Conservation (phyloP, 805 yeast species). For the Candida nonsorbophila region DNA sequence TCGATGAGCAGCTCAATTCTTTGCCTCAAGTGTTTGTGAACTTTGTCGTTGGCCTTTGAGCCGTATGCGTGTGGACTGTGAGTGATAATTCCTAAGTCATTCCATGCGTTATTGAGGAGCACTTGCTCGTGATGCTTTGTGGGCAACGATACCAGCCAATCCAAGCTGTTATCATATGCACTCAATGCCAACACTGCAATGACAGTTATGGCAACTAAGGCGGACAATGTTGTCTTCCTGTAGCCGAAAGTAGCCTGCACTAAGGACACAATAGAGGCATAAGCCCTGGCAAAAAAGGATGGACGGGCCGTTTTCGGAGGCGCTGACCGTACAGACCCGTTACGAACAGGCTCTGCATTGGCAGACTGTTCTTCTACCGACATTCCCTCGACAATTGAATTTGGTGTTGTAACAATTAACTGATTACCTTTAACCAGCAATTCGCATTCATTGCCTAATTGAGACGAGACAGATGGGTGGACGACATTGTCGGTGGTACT, state of each 20-base stretch:
- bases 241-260: slow-evolving; percentile 60
- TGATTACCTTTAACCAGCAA: no score
- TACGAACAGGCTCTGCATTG: slow-evolving; percentile 1
- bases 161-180: slow-evolving; percentile 31
- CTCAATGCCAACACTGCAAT: slow-evolving; percentile 34
- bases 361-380: no score
- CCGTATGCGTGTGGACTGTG: slow-evolving; percentile 70
- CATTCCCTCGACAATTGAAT: no score
- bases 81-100: slow-evolving; percentile 66
- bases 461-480: no score
- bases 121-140: slow-evolving; percentile 29
- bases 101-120: slow-evolving; percentile 51
- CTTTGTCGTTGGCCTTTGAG: slow-evolving; percentile 69
- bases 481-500: no score
- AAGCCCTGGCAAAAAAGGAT: no score
- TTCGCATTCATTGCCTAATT: no score
- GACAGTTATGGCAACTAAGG: slow-evolving; percentile 47
- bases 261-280: slow-evolving; percentile 19
- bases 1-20: slow-evolving; percentile 34
- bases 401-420: no score
- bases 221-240: slow-evolving; percentile 64
- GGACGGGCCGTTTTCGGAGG: slow-evolving; percentile 1
- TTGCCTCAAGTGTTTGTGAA: slow-evolving; percentile 58
- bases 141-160: slow-evolving; percentile 39
- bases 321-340: slow-evolving; percentile 1